Conservation (phyloP, 2,329 filamentous ascomycete species). For the Tolypocladium sp. region DNA sequence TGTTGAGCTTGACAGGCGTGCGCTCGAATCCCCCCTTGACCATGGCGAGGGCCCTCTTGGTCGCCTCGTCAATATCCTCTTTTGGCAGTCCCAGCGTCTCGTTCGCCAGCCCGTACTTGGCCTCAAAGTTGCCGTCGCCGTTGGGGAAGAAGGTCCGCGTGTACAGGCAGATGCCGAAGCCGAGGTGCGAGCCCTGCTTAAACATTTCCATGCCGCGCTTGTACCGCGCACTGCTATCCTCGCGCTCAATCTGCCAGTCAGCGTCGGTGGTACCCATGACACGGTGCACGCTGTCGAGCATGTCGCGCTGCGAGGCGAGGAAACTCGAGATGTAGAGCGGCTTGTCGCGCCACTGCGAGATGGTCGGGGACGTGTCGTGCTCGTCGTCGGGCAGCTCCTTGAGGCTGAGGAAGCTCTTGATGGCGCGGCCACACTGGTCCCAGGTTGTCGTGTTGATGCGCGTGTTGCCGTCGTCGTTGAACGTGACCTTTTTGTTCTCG, state of each 20-base stretch:
- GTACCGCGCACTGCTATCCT: constrained; percentile 32
- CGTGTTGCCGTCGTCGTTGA: constrained; percentile 49
- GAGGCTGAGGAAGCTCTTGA: constrained; percentile 38
- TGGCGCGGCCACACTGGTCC: constrained; percentile 45
- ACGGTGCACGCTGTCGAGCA: constrained; percentile 51
- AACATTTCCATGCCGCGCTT: constrained; percentile 35
- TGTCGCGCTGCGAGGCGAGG: constrained; percentile 51
- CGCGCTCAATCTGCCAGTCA: constrained; percentile 50
- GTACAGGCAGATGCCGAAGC: constrained; percentile 44
- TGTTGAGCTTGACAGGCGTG: no score
- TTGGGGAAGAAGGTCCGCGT: constrained; percentile 41
- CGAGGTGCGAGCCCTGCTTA: constrained; percentile 26
- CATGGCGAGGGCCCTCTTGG: constrained; percentile 36
- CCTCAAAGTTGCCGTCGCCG: constrained; percentile 30
- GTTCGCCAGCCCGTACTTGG: constrained; percentile 31
- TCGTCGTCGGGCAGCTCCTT: constrained; percentile 33
- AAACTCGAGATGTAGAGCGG: constrained; percentile 47
- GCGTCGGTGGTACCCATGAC: constrained; percentile 46
- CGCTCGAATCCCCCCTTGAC: constrained; percentile 4
- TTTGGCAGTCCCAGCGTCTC: constrained; percentile 44
- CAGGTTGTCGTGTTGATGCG: constrained; percentile 51
- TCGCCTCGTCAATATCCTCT: constrained; percentile 50
- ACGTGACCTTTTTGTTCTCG: constrained; percentile 25
- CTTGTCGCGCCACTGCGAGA: constrained; percentile 35
- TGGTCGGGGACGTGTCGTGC: constrained; percentile 19